A percentile compares a stretch with the other conserved stretches of the same genome.
phyloP scores from a whole-genome alignment of 176 grass and related monocot genomes.

The Ananas comosus region DNA sequence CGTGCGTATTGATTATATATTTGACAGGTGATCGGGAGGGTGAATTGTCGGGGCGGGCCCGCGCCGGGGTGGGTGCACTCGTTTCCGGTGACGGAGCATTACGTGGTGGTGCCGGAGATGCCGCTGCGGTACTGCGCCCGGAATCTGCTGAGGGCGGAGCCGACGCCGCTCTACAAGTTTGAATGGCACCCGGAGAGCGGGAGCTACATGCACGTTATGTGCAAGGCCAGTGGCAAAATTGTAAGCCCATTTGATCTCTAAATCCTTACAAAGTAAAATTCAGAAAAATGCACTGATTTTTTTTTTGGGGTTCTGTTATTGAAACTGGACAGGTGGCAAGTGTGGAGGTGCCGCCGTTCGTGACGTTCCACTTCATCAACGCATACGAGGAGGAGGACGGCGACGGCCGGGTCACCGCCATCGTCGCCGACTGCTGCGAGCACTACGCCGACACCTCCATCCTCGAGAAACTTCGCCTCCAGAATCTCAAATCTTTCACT shows the following conservation, averaged over 20 bases:
- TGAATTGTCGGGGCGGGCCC: conserved; percentile 70
- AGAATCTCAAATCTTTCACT: conserved; percentile 46
- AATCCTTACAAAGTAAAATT: too few species aligned
- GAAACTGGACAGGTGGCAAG: conserved; percentile 46
- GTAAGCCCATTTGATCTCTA: conserved; percentile 22
- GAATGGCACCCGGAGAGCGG: conserved; percentile 76
- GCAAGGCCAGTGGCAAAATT: conserved; percentile 82
- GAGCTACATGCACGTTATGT: conserved; percentile 97
- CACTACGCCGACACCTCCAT: conserved; percentile 79
- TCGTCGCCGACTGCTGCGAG: conserved; percentile 93
- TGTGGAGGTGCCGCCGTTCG: conserved; percentile 86
- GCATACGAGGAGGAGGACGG: conserved; percentile 83
- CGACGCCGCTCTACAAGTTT: conserved; percentile 98
- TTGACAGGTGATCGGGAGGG: conserved; percentile 43
- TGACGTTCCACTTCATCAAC: conserved; percentile 99
- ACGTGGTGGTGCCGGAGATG: conserved; percentile 96
- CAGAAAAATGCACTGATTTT: too few species aligned
- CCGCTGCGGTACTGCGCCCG: conserved; percentile 74
- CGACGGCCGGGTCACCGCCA: conserved; percentile 63
- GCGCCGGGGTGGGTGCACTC: conserved; percentile 99
- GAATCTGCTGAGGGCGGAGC: conserved; percentile 86
- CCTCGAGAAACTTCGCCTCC: conserved; percentile 79
- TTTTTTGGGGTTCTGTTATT: not conserved
- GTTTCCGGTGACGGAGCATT: conserved; percentile 80
- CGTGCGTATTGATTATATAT: too few species aligned